Evolutionary conservation across 441 rosid genomes (phyloP).

Genomic region (Kokia cookei): DNA sequence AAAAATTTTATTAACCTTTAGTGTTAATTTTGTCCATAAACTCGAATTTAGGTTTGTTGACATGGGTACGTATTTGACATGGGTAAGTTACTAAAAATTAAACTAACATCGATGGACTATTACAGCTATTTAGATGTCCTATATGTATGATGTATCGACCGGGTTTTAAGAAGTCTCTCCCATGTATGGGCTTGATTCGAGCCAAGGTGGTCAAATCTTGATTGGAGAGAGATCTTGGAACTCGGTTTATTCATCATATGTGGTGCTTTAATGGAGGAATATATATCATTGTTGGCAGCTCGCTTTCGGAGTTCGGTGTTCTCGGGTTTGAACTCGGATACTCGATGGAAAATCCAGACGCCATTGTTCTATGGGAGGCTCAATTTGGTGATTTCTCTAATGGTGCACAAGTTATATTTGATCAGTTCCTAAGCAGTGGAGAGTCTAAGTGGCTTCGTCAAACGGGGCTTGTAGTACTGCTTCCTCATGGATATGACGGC

Average conservation of each 20-base stretch:
- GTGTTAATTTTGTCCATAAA: too few relatives aligned
- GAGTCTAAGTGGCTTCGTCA: slow-evolving; percentile 99
- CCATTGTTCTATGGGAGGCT: slow-evolving; percentile 94
- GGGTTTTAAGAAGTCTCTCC: too few relatives aligned
- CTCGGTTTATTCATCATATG: neutral
- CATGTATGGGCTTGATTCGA: too few relatives aligned
- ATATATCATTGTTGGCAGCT: slow-evolving; percentile 41
- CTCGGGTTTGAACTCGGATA: slow-evolving; percentile 98
- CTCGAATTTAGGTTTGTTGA: too few relatives aligned
- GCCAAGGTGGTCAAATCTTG: too few relatives aligned
- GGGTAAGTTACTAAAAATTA: too few relatives aligned
- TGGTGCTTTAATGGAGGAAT: neutral
- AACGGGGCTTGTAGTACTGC: slow-evolving; percentile 85
- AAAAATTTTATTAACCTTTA: neutral
- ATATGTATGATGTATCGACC: too few relatives aligned
- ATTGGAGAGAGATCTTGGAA: too few relatives aligned
- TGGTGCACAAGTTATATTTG: slow-evolving; percentile 96
- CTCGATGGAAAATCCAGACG: slow-evolving; percentile 94
- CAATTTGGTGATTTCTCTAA: slow-evolving; percentile 96
- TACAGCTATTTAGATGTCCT: too few relatives aligned
- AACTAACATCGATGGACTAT: too few relatives aligned
- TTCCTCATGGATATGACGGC: slow-evolving; percentile 98
- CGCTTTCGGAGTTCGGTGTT: slow-evolving; percentile 94
- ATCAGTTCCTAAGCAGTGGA: slow-evolving; percentile 92
- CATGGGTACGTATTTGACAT: too few relatives aligned